Percentiles rank a stretch among this genome's conserved stretches.
phyloP scores from a whole-genome alignment of 176 grass and related monocot species.

The Zizania latifolia region DNA sequence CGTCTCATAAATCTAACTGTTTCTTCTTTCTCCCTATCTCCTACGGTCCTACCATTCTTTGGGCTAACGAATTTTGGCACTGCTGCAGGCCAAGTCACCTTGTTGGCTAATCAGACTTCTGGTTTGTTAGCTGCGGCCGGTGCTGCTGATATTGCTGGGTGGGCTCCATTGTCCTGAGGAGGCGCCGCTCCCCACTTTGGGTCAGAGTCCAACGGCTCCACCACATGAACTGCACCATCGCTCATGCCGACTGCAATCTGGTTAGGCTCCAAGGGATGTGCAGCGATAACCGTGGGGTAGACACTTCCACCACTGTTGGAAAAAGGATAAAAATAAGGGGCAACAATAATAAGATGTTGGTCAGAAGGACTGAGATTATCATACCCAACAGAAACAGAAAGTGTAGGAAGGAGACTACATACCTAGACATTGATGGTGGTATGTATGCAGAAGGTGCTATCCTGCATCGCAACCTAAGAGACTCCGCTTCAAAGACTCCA shows the following conservation, averaged over 20 bases:
- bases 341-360: conserved; percentile 4
- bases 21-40: conserved; percentile 54
- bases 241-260: conserved; percentile 96
- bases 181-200: conserved; percentile 76
- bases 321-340: conserved; percentile 8
- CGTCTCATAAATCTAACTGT: conserved; percentile 35
- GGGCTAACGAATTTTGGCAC: conserved; percentile 20
- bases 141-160: conserved; percentile 44
- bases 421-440: conserved; percentile 73
- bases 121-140: conserved; percentile 46
- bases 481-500: conserved; percentile 95
- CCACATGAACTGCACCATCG: conserved; percentile 78
- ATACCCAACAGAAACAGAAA: neutral
- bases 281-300: conserved; percentile 77
- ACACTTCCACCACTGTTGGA: conserved; percentile 46
- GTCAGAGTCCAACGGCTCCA: conserved; percentile 74
- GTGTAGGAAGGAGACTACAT: neutral
- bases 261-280: conserved; percentile 87
- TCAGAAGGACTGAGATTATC: neutral
- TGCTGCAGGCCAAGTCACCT: conserved; percentile 46
- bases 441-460: conserved; percentile 81
- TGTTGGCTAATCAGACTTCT: conserved; percentile 56
- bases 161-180: conserved; percentile 71
- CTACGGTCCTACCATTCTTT: conserved; percentile 48
- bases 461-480: conserved; percentile 69